Percentiles rank a stretch among this genome's conserved stretches.
phyloP scores from a whole-genome alignment of 108 stramenopile species.

The Skeletonema potamos region DNA sequence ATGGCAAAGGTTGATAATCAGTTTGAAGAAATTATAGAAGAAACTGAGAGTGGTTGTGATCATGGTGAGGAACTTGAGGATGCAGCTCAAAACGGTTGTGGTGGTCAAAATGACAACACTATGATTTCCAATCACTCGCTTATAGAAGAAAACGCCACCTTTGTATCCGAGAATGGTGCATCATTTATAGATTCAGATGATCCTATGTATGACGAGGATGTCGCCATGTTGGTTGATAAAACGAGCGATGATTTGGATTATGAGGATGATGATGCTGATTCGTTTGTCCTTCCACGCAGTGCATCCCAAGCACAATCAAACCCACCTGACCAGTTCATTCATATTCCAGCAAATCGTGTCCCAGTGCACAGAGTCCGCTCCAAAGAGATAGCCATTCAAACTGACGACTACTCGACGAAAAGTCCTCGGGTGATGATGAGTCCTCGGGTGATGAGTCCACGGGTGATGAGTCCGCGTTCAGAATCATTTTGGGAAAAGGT shows the following conservation, averaged over 20 bases:
- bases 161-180: not conserved
- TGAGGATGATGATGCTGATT: not conserved
- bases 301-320: not conserved
- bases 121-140: not conserved
- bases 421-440: not conserved
- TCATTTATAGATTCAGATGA: not conserved
- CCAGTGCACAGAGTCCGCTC: not conserved
- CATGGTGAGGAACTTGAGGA: not conserved
- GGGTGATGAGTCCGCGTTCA: not conserved
- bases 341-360: not conserved
- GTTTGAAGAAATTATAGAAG: constrained; percentile 4
- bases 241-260: not conserved
- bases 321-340: not conserved
- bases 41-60: not conserved
- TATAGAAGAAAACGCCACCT: not conserved
- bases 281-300: not conserved
- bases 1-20: constrained; percentile 5
- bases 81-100: too few relatives aligned
- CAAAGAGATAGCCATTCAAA: not conserved
- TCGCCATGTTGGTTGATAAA: not conserved
- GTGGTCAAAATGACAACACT: not conserved
- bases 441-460: not conserved
- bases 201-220: not conserved
- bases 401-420: not conserved
- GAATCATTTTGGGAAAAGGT: not conserved